phyloP scores from a whole-genome alignment of 2,329 filamentous ascomycete genomes.

The Hymenoscyphus fraxineus region DNA sequence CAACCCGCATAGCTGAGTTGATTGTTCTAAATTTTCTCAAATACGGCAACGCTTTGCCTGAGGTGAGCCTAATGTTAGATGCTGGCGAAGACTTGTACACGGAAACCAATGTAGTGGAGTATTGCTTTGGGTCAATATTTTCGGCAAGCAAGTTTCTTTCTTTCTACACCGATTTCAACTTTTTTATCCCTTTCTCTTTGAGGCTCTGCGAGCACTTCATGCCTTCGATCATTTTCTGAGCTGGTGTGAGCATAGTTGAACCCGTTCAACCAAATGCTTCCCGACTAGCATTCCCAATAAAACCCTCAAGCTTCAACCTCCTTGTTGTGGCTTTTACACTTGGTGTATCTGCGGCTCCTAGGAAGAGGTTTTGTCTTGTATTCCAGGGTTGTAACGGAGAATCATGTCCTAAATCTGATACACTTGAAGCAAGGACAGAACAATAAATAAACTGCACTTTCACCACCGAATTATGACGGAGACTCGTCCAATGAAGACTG shows the following conservation, averaged over 20 bases:
- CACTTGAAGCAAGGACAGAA: not conserved
- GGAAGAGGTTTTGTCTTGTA: not conserved
- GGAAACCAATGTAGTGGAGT: not conserved
- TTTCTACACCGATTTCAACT: not conserved
- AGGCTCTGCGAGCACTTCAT: slow-evolving; percentile 7
- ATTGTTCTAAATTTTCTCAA: too few species aligned
- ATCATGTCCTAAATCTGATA: not conserved
- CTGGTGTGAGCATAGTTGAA: slow-evolving; percentile 11
- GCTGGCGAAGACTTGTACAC: too few species aligned
- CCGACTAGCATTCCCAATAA: slow-evolving; percentile 7
- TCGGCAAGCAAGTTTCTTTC: not conserved
- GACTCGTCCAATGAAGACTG: too few species aligned
- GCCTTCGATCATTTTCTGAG: slow-evolving; percentile 2
- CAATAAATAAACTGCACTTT: not conserved
- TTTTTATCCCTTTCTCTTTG: not conserved
- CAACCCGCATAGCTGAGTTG: too few species aligned
- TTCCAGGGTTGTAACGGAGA: not conserved
- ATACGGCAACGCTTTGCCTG: too few species aligned
- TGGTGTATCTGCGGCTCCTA: slow-evolving; percentile 8
- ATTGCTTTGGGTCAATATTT: slow-evolving; percentile 1
- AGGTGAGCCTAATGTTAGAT: too few species aligned
- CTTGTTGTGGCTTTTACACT: slow-evolving; percentile 9
- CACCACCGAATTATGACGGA: not conserved
- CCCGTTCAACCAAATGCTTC: not conserved
- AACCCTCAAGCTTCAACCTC: slow-evolving; percentile 9